A percentile compares a stretch with the other conserved stretches of the same genome.
Conservation (phyloP, 768 basidiomycete species). For the Amanita pallidorosea region DNA sequence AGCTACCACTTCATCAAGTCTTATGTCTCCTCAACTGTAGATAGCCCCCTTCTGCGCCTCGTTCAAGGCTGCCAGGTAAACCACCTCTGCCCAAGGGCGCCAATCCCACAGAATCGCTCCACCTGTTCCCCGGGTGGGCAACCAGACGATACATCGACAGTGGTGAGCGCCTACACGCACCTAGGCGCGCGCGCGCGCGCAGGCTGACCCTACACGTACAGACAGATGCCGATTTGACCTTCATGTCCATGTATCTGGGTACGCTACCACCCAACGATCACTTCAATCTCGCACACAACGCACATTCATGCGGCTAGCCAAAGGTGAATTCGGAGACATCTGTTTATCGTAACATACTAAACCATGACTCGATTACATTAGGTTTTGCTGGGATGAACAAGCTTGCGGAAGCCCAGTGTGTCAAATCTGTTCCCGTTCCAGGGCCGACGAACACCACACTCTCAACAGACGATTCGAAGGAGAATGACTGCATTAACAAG, state of each 20-base stretch:
- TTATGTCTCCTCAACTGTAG: neutral
- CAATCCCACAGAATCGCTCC: conserved; percentile 29
- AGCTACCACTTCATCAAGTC: neutral
- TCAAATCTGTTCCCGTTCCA: neutral
- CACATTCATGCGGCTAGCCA: conserved; percentile 69
- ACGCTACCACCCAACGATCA: conserved; percentile 49
- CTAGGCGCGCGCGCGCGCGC: too few relatives aligned
- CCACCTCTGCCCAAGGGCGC: neutral
- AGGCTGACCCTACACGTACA: too few relatives aligned
- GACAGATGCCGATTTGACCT: conserved; percentile 46
- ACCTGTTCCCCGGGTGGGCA: conserved; percentile 80
- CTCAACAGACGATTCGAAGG: conserved; percentile 38
- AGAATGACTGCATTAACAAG: conserved; percentile 44
- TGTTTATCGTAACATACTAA: neutral
- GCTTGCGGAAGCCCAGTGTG: conserved; percentile 21
- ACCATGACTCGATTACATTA: conserved; percentile 17
- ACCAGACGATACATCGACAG: conserved; percentile 32
- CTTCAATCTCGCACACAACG: conserved; percentile 62
- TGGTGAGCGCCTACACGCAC: neutral
- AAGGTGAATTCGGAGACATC: conserved; percentile 34
- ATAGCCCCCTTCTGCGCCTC: neutral
- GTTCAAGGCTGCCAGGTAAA: neutral
- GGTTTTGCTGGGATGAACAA: conserved; percentile 72
- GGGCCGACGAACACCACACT: conserved; percentile 7
- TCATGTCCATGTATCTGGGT: conserved; percentile 69